Base-by-base conservation (phyloP, 768 basidiomycete species). In the Phlegmacium glaucopus region DNA sequence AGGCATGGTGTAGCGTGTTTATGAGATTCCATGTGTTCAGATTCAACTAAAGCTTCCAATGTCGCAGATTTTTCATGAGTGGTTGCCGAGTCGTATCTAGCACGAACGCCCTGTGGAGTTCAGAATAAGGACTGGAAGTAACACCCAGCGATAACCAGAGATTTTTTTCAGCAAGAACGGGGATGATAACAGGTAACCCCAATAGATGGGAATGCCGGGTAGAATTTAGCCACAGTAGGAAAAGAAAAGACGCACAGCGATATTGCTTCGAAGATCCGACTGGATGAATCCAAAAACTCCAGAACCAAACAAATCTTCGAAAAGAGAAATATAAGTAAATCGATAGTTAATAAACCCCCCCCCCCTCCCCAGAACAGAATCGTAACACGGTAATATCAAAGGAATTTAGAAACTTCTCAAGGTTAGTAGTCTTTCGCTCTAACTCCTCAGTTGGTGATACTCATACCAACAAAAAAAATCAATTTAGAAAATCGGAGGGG, bases 201-300 rank as follows among this genome's bases (percentile, higher is more conserved):
- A 22, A 28, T 41, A 8, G 52, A 28, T 41, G 39, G 18, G 48
- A 46, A 44, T 47, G 44, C 28, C 9, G 4, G 17, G 13, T 48
- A 36, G 48, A 48, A 54, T 12, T 44, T 44, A 45, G 51, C 50
- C 44, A 18, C 35, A 53, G 48, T 22, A 22, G 22, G 22, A 22
- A 22, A 22, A 22, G 5, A 22, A 52, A 52, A 30, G 1, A 68
- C 77, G 41, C 55, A 83, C 87, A 50, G 67, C 63, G 32, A 90
- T 80, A 61, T 90, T 89, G 52, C 68, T 76, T 61, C 76, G 72
- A 52, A 90, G 72, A 63, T 90, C 87, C 29, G 73, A 67, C 62
- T 89, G 86, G 6, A 89, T 79, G 58, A 89, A 90, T 37, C 76
- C 78, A 65, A 90, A 89, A 34, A 88, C 74, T 1, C 77, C 78